Evolutionary conservation across 2,329 filamentous ascomycete species (phyloP).

Genomic region (Penicillium corylophilum): DNA sequence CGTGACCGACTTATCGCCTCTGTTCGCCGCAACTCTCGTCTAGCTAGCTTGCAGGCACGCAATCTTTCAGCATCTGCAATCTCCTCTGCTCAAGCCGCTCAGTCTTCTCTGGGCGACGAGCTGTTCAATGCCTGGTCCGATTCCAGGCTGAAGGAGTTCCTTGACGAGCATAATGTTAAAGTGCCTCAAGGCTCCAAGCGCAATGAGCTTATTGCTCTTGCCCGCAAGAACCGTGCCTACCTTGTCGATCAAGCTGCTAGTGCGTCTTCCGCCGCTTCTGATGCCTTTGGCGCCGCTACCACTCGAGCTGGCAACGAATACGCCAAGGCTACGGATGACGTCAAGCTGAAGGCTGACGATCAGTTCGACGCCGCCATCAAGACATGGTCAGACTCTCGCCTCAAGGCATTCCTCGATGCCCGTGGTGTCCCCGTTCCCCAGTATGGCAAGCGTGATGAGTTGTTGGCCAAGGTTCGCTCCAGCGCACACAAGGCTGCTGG

Average conservation of each 20-base stretch:
- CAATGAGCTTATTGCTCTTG: constrained; percentile 85
- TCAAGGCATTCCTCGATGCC: constrained; percentile 76
- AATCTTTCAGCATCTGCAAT: constrained; percentile 61
- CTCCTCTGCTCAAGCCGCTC: constrained; percentile 66
- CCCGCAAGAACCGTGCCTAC: constrained; percentile 81
- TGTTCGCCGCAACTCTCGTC: constrained; percentile 85
- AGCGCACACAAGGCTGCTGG: constrained; percentile 68
- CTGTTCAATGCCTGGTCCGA: constrained; percentile 90
- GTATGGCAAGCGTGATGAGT: constrained; percentile 67
- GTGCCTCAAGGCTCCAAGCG: constrained; percentile 89
- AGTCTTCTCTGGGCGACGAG: constrained; percentile 74
- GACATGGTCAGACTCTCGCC: constrained; percentile 71
- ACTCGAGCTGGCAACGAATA: constrained; percentile 74
- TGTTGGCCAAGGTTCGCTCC: constrained; percentile 71
- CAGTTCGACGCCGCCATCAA: constrained; percentile 63
- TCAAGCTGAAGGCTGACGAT: constrained; percentile 60
- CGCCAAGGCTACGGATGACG: constrained; percentile 71
- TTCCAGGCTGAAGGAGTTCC: constrained; percentile 84
- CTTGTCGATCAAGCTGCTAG: constrained; percentile 50
- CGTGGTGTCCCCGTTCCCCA: constrained; percentile 75
- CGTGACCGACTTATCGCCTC: constrained; percentile 86
- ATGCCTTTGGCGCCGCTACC: constrained; percentile 66
- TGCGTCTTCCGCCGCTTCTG: constrained; percentile 49
- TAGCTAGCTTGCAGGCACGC: constrained; percentile 69
- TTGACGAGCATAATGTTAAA: constrained; percentile 83